Percentiles rank a stretch among this genome's conserved stretches.
Conservation (phyloP, 768 basidiomycete species). For the Boletus coccyginus region DNA sequence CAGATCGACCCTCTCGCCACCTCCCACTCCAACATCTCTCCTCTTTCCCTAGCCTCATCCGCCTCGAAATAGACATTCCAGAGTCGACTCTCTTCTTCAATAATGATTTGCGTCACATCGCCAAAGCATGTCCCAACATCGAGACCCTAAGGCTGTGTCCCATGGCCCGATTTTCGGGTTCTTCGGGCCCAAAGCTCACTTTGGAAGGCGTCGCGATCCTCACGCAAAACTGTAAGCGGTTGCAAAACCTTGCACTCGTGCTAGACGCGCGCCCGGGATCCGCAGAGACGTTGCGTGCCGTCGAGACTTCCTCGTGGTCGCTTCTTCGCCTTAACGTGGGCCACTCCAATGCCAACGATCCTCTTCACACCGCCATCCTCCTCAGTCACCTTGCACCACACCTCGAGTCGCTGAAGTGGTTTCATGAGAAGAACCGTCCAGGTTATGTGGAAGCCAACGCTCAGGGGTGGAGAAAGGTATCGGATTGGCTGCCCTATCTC, state of each 20-base stretch:
- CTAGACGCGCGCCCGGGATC: constrained; percentile 53
- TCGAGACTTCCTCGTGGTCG: constrained; percentile 56
- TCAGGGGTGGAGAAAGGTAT: constrained; percentile 64
- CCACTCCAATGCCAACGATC: constrained; percentile 69
- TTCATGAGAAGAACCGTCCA: constrained; percentile 73
- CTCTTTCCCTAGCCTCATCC: constrained; percentile 50
- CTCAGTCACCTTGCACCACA: constrained; percentile 76
- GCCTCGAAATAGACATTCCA: constrained; percentile 77
- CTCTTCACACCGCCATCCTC: constrained; percentile 66
- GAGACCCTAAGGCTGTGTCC: constrained; percentile 70
- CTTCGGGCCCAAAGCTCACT: constrained; percentile 53
- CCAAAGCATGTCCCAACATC: constrained; percentile 62
- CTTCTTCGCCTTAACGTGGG: constrained; percentile 72
- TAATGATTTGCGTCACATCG: constrained; percentile 56
- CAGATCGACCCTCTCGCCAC: constrained; percentile 54
- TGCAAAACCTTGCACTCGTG: constrained; percentile 66
- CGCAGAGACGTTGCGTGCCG: constrained; percentile 44
- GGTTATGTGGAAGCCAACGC: constrained; percentile 68
- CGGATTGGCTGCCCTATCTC: constrained; percentile 68
- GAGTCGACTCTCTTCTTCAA: constrained; percentile 68
- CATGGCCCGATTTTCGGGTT: constrained; percentile 58
- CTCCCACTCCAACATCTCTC: constrained; percentile 61
- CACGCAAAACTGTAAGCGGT: constrained; percentile 51
- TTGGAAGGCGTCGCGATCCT: constrained; percentile 61
- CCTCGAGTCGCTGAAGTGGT: constrained; percentile 70